Conservation (phyloP, 768 basidiomycete genomes). For the Sistotremastrum niveocremeum region DNA sequence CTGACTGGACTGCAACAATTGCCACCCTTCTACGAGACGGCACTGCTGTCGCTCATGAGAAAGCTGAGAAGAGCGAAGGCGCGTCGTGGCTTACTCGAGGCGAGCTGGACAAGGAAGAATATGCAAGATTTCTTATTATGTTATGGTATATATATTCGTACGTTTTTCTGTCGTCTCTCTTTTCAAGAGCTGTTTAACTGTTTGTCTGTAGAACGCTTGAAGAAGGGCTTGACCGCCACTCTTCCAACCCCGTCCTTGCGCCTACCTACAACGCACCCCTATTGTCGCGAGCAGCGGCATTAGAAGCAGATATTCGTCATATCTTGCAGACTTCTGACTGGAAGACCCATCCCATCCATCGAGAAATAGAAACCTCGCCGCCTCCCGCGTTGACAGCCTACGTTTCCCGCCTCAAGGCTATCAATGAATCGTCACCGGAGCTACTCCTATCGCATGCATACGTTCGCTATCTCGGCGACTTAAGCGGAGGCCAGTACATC, state of each 20-base stretch:
- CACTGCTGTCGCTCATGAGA: slow-evolving; percentile 39
- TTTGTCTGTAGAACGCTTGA: slow-evolving; percentile 36
- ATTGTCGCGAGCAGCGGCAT: slow-evolving; percentile 42
- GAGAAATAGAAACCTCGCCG: slow-evolving; percentile 27
- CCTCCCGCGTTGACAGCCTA: slow-evolving; percentile 41
- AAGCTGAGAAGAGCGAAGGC: slow-evolving; percentile 41
- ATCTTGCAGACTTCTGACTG: slow-evolving; percentile 40
- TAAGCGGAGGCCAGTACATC: slow-evolving; percentile 68
- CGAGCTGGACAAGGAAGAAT: slow-evolving; percentile 46
- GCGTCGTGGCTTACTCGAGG: slow-evolving; percentile 46
- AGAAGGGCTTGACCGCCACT: slow-evolving; percentile 41
- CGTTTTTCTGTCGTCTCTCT: slow-evolving; percentile 15
- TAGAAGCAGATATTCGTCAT: slow-evolving; percentile 56
- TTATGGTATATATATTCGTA: slow-evolving; percentile 73
- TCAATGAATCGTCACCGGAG: slow-evolving; percentile 30
- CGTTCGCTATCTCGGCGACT: slow-evolving; percentile 71
- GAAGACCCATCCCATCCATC: slow-evolving; percentile 42
- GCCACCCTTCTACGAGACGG: slow-evolving; percentile 26
- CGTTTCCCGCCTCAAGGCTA: slow-evolving; percentile 35
- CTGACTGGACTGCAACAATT: slow-evolving; percentile 9
- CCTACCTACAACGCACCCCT: slow-evolving; percentile 60
- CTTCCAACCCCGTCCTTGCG: slow-evolving; percentile 46
- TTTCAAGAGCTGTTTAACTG: background rate
- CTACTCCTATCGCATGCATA: slow-evolving; percentile 65
- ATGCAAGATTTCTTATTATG: slow-evolving; percentile 59